phyloP scores from a whole-genome alignment of 495 filamentous ascomycete species.

The Staphylotrichum longicolle region DNA sequence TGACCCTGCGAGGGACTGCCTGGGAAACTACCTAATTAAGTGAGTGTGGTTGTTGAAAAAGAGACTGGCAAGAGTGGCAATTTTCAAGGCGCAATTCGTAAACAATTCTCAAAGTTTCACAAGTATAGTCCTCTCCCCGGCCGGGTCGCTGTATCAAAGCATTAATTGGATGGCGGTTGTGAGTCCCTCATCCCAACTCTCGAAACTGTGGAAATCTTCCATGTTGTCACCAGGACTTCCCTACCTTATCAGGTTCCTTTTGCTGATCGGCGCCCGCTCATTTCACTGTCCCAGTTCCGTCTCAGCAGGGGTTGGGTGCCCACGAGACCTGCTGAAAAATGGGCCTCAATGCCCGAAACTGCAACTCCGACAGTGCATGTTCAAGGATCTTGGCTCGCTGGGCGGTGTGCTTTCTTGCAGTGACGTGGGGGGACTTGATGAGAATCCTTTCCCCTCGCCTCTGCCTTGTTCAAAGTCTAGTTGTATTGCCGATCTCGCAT shows the following conservation, averaged over 20 bases:
- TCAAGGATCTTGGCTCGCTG: slow-evolving; percentile 8
- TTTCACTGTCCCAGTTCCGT: not conserved
- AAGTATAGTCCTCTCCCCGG: not conserved
- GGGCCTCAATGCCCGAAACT: slow-evolving; percentile 1
- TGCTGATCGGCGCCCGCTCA: slow-evolving; percentile 10
- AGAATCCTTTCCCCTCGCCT: no score
- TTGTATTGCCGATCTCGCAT: no score
- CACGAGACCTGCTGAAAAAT: slow-evolving; percentile 22
- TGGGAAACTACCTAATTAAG: no score
- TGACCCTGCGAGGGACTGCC: not conserved
- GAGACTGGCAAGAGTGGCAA: not conserved
- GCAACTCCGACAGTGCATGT: slow-evolving; percentile 9
- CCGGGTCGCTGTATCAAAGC: not conserved
- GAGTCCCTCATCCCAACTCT: not conserved
- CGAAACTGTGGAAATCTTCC: not conserved
- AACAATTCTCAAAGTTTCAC: not conserved
- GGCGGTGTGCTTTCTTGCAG: not conserved
- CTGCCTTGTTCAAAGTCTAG: no score
- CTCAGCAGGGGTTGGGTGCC: slow-evolving; percentile 4
- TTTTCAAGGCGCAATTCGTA: not conserved
- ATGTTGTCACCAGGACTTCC: not conserved
- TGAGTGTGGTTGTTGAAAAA: no score
- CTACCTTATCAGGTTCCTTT: not conserved
- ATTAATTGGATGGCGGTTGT: not conserved
- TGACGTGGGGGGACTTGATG: slow-evolving; percentile 1